Base-by-base conservation (phyloP, 441 rosid species). In the Eugenia klotzschiana region DNA sequence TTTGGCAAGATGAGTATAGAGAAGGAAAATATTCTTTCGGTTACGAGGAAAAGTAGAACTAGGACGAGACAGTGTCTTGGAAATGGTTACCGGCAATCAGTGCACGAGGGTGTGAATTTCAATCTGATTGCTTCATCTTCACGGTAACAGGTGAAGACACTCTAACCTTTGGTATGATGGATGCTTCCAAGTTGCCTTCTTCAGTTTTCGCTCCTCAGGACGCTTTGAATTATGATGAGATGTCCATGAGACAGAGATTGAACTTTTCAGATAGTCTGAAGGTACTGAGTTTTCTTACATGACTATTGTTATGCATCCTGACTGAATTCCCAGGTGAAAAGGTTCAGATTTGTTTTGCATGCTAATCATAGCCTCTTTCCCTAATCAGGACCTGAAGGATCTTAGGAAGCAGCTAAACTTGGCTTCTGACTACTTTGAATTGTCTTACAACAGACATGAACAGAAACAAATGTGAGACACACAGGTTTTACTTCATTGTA, bases 371-470 rank as follows among this genome's bases (percentile, higher is more conserved):
- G 58, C 22, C 69, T 1, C 79, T 81, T 80, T 3, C 60, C 50
- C 25, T n/a, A 69, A 82, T 81, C 81, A 87, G 97, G 99, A 95
- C 80, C 88, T 97, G 89, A 97, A 91, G 93, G 91, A 84, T 84
- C 80, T 97, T 79, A 92, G 94, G 88, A 88, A 91, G 82, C 98
- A 97, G 53, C 84, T 97, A 50, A 94, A 93, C 90, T 92, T 94
- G 26, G 99, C 99, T 13, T 98, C 98, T 29, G 96, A 97, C 40
- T 91, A 94, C 87, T 95, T 93, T 83, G 99, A 97, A 90, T 51
- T 82, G 41, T 92, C 94, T 82, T 94, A 93, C 86, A 79, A 73
- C 57, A 83, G 90, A 82, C 91, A 91, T 60, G 92, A 89, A 15
- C 91, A 92, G 84, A 97, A 94, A 89, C 89, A 93, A 84, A 74